Evolutionary conservation across 805 yeast species (phyloP).

Genomic region (Teunomyces lycoperdinae): DNA sequence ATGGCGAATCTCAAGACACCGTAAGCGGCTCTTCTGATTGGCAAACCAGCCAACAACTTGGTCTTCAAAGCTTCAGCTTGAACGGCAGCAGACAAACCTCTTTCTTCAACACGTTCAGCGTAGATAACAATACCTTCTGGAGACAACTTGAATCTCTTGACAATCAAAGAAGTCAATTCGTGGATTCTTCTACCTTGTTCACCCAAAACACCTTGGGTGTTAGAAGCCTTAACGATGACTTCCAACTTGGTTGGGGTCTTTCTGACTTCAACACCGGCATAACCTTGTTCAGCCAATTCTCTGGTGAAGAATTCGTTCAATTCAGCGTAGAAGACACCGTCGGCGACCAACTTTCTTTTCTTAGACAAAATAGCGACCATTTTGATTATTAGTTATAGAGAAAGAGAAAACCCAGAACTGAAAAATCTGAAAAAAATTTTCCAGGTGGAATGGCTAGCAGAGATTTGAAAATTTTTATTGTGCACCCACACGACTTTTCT

Average conservation of each 20-base stretch:
- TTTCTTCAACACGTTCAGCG: slow-evolving; percentile 99
- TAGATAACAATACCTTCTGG: slow-evolving; percentile 90
- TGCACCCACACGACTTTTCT: background rate
- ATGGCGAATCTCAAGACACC: slow-evolving; percentile 99
- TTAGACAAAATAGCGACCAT: slow-evolving; percentile 67
- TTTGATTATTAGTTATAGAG: slow-evolving; percentile 9
- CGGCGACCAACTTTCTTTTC: slow-evolving; percentile 99
- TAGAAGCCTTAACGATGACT: slow-evolving; percentile 97
- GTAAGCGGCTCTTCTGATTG: slow-evolving; percentile 99
- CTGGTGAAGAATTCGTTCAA: slow-evolving; percentile 99
- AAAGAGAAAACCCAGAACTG: background rate
- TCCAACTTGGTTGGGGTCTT: slow-evolving; percentile 97
- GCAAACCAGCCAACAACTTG: slow-evolving; percentile 97
- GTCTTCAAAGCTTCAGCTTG: slow-evolving; percentile 99
- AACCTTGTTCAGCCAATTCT: slow-evolving; percentile 99
- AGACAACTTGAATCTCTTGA: slow-evolving; percentile 97
- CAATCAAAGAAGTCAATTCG: slow-evolving; percentile 95
- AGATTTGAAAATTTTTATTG: background rate
- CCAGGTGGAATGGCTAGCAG: background rate
- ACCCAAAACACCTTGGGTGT: slow-evolving; percentile 98
- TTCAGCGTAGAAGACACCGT: slow-evolving; percentile 99
- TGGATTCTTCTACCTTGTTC: slow-evolving; percentile 99
- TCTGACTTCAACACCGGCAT: slow-evolving; percentile 99
- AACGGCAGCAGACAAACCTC: slow-evolving; percentile 99
- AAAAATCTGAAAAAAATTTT: background rate